Evolutionary conservation across 805 yeast genomes (phyloP).

Genomic region (Spathaspora hagerdaliae): DNA sequence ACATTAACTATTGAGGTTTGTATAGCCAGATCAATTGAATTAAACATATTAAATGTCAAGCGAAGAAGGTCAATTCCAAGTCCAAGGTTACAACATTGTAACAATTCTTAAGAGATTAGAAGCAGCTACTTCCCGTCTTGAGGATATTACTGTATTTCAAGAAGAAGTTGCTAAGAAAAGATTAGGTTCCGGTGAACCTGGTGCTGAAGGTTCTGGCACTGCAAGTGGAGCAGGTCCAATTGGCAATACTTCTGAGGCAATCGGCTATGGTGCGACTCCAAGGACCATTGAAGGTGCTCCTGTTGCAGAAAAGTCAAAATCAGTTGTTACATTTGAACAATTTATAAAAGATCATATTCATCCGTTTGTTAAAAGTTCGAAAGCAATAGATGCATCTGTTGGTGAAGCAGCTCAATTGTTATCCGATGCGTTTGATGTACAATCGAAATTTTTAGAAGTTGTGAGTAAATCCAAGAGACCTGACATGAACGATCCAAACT

Average conservation of each 20-base stretch:
- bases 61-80: constrained; percentile 46
- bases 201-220: constrained; percentile 6
- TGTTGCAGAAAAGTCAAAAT: constrained; percentile 27
- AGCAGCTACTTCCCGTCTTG: constrained; percentile 90
- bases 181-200: not conserved
- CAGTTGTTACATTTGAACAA: constrained; percentile 50
- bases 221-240: constrained; percentile 5
- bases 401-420: constrained; percentile 50
- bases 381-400: constrained; percentile 52
- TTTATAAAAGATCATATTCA: constrained; percentile 50
- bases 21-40: not conserved
- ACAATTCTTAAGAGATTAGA: constrained; percentile 73
- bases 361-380: constrained; percentile 57
- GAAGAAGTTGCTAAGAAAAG: constrained; percentile 40
- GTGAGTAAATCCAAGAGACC: constrained; percentile 66
- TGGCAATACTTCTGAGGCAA: constrained; percentile 10
- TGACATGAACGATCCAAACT: constrained; percentile 48
- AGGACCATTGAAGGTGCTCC: constrained; percentile 1
- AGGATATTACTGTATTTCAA: constrained; percentile 80
- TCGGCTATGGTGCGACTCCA: constrained; percentile 5
- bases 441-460: constrained; percentile 54
- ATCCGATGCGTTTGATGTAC: constrained; percentile 53
- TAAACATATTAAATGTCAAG: constrained; percentile 18
- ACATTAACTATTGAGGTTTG: no score
- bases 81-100: constrained; percentile 83